These are phyloP conservation scores for Cardamine occulta DNA, from an alignment of 345 rosid species.

Conservation along the genomic window DNA sequence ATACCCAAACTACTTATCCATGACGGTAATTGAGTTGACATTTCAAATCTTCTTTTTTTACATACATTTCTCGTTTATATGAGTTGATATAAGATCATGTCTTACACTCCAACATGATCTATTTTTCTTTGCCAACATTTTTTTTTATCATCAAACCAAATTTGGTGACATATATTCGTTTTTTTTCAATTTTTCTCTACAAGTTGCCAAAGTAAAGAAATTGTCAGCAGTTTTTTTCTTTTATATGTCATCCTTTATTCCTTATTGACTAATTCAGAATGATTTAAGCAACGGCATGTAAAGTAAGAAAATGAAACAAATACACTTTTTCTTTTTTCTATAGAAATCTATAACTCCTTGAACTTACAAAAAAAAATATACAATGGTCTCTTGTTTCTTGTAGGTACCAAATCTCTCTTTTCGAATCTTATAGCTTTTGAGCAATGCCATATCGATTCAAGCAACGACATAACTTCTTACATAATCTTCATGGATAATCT, in stretches of 20 bases:
- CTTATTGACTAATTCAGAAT: neutral
- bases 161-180: neutral
- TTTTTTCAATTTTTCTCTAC: neutral
- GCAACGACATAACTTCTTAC: conserved; percentile 78
- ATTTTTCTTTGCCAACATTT: neutral
- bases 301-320: neutral
- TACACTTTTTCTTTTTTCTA: neutral
- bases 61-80: neutral
- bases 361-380: neutral
- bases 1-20: conserved; percentile 82
- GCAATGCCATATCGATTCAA: conserved; percentile 78
- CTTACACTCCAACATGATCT: neutral
- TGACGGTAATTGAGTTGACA: conserved; percentile 52
- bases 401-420: conserved; percentile 73
- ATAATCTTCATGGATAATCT: conserved; percentile 86
- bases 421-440: conserved; percentile 83
- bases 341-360: neutral
- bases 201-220: neutral
- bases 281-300: neutral
- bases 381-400: neutral
- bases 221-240: neutral
- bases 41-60: neutral
- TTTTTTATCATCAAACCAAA: neutral
- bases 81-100: neutral
- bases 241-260: neutral